Evolutionary conservation across 2,329 filamentous ascomycete genomes (phyloP), one percentile per base, ranked within the genome.

Genomic region (Neopestalotiopsis clavispora): DNA sequence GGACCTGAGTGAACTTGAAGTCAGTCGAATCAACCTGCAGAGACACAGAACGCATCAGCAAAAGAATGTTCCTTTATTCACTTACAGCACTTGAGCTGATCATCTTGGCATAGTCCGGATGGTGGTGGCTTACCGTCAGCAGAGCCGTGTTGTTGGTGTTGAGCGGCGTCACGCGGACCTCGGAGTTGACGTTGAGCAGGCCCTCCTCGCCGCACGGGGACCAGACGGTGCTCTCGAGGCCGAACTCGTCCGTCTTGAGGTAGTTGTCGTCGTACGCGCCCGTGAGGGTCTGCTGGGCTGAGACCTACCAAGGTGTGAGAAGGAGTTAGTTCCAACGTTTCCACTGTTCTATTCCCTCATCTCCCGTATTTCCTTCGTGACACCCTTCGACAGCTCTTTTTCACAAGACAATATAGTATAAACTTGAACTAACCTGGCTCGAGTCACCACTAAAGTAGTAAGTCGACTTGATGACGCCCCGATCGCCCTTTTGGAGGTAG

Each of bases 141-240:
- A 74, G 71, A 6, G 74, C 74, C 12, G 65, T 62, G 67, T 71
- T 70, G 23, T 52, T 66, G 17, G 68, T 30, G 69, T 72, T 72
- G n/a, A 70, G 42, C 12, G 75, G 73, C 14, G 67, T 67, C 61
- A 78, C 68, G 71, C 82, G 82, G 72, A 84, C 79, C 73, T 86
- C 83, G 38, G 84, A 85, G 79, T 87, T 86, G 80, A 87, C 84
- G 78, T 87, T 87, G 73, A 87, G 80, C 71, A 84, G 78, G 68
- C 83, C 84, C 52, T 82, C 79, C 28, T 78, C 75, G 66, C 85
- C 84, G 78, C 85, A 87, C 17, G 84, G 84, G 63, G 84, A 86
- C 85, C 85, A 87, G 69, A 87, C 83, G 56, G 80, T 79, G 45
- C 82, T 83, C 57, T 81, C 80, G 73, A 80, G 79, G 65, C 82